These are phyloP conservation scores for Fusarium secorum DNA, from an alignment of 2,329 filamentous ascomycete species.

Conservation along the genomic window DNA sequence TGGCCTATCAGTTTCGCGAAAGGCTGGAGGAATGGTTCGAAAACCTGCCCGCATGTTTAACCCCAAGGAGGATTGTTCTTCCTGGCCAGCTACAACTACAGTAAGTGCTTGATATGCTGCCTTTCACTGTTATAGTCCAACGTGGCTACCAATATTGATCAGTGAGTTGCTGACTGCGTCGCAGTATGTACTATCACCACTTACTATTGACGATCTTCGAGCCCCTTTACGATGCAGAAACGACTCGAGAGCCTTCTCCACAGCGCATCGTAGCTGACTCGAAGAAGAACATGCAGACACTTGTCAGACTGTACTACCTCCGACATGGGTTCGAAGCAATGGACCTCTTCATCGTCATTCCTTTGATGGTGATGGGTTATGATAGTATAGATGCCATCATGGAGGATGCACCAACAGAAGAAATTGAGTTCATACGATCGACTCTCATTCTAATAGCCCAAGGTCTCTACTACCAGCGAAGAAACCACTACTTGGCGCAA, in stretches of 20 bases:
- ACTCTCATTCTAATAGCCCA: slow-evolving; percentile 47
- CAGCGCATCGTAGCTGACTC: slow-evolving; percentile 35
- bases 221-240: slow-evolving; percentile 21
- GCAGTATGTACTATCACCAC: slow-evolving; percentile 39
- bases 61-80: slow-evolving; percentile 43
- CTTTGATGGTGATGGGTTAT: slow-evolving; percentile 43
- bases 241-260: background rate
- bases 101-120: slow-evolving; percentile 36
- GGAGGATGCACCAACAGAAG: background rate
- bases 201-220: slow-evolving; percentile 42
- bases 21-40: slow-evolving; percentile 43
- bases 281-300: slow-evolving; percentile 34
- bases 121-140: background rate
- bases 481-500: slow-evolving; percentile 46
- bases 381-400: slow-evolving; percentile 41
- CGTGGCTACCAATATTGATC: too few relatives aligned
- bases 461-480: slow-evolving; percentile 46
- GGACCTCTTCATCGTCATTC: slow-evolving; percentile 45
- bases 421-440: slow-evolving; percentile 43
- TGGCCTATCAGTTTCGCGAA: slow-evolving; percentile 31
- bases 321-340: slow-evolving; percentile 46
- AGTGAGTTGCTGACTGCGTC: background rate
- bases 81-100: slow-evolving; percentile 49
- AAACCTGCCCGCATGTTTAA: slow-evolving; percentile 37
- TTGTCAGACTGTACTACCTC: slow-evolving; percentile 44